These are phyloP conservation scores for Penicillium thymicola DNA, from an alignment of 2,329 filamentous ascomycete genomes.

Conservation along the genomic window DNA sequence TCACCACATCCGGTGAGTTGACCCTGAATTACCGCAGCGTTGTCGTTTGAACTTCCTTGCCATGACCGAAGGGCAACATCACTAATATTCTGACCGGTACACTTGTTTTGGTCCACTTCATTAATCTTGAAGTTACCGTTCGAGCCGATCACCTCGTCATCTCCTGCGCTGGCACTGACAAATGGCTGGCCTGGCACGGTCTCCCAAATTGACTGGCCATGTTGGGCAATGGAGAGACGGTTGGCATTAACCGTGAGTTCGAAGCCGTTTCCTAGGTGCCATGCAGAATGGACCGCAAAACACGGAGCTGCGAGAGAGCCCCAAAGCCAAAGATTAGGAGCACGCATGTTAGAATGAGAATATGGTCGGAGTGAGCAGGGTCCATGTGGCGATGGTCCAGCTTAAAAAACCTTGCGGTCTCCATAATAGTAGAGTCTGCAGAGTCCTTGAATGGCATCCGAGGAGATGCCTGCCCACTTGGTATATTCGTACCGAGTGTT, in stretches of 20 bases:
- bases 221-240: conserved; percentile 9
- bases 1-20: conserved; percentile 19
- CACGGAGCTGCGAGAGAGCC: conserved; percentile 10
- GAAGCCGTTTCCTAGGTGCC: conserved; percentile 19
- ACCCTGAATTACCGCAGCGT: conserved; percentile 17
- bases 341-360: conserved; percentile 9
- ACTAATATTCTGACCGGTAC: conserved; percentile 15
- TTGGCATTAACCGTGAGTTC: conserved; percentile 11
- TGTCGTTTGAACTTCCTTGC: conserved; percentile 10
- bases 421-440: neutral
- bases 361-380: neutral
- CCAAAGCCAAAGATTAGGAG: conserved; percentile 15
- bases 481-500: neutral
- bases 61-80: conserved; percentile 6
- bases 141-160: conserved; percentile 17
- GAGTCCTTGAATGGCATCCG: neutral
- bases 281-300: conserved; percentile 9
- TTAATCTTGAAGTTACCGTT: conserved; percentile 27
- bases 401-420: neutral
- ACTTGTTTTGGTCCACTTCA: conserved; percentile 20
- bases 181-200: conserved; percentile 16
- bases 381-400: neutral
- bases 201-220: conserved; percentile 14
- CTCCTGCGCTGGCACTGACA: conserved; percentile 21
- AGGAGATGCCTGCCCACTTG: neutral